phyloP scores from a whole-genome alignment of 176 grass and related monocot species.

The Elymus sibiricus region DNA sequence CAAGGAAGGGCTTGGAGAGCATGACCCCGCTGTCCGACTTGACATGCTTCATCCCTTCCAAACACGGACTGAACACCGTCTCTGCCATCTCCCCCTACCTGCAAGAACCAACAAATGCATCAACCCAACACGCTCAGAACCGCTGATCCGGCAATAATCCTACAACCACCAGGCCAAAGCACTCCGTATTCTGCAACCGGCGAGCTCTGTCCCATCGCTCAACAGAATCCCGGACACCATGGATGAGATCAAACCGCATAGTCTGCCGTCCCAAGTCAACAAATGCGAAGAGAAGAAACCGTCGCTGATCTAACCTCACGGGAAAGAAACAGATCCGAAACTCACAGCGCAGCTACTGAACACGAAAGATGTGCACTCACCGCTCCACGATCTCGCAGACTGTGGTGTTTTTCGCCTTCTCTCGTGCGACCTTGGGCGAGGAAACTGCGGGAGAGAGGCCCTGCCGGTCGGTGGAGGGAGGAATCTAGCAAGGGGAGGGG shows the following conservation, averaged over 20 bases:
- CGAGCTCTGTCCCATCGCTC: background rate
- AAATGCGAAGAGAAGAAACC: background rate
- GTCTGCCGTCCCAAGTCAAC: background rate
- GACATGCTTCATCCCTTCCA: slow-evolving; percentile 97
- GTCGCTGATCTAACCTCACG: background rate
- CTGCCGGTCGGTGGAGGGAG: background rate
- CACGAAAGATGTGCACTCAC: background rate
- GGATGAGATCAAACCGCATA: slow-evolving; percentile 4
- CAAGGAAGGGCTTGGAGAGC: slow-evolving; percentile 90
- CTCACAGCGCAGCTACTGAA: background rate
- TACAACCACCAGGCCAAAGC: background rate
- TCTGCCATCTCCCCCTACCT: slow-evolving; percentile 60
- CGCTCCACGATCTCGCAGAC: background rate
- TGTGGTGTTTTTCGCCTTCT: background rate
- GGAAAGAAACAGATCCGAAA: background rate
- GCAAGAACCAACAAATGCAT: slow-evolving; percentile 9
- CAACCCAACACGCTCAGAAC: background rate
- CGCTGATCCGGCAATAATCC: background rate
- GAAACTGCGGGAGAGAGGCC: background rate
- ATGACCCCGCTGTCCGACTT: slow-evolving; percentile 73
- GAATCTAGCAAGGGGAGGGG: slow-evolving; percentile 8
- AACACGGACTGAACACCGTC: slow-evolving; percentile 84
- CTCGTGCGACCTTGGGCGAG: background rate
- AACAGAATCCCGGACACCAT: background rate
- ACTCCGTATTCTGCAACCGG: background rate